phyloP scores from a whole-genome alignment of 2,329 filamentous ascomycete genomes.

The Xylariaceae sp. region DNA sequence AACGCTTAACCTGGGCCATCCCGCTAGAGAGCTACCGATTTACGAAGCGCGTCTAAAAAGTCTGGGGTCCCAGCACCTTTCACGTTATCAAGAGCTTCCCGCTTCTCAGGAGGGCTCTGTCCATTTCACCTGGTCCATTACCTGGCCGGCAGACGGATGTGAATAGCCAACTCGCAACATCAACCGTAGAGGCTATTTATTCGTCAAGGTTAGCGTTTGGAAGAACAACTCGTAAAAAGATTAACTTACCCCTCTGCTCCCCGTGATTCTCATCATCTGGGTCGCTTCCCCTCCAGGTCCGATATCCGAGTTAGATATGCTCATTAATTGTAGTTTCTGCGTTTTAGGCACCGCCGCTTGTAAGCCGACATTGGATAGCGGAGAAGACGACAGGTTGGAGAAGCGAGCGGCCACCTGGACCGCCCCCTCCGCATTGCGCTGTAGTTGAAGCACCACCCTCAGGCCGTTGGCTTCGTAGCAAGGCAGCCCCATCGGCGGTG shows the following conservation, averaged over 20 bases:
- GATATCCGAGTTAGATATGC: slow-evolving; percentile 77
- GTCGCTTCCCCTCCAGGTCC: slow-evolving; percentile 75
- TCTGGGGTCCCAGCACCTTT: too few relatives aligned
- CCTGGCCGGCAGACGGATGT: slow-evolving; percentile 61
- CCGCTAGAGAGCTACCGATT: too few relatives aligned
- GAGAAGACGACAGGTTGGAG: slow-evolving; percentile 63
- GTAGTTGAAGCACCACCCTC: slow-evolving; percentile 72
- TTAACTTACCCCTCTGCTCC: slow-evolving; percentile 81
- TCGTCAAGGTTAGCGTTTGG: slow-evolving; percentile 4
- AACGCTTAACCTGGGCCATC: too few relatives aligned
- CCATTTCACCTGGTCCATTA: slow-evolving; percentile 96
- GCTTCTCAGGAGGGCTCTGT: slow-evolving; percentile 62
- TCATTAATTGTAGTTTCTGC: slow-evolving; percentile 87
- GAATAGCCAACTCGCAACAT: slow-evolving; percentile 79
- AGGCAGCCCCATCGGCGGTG: slow-evolving; percentile 51
- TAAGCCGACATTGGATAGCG: slow-evolving; percentile 70
- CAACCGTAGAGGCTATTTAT: slow-evolving; percentile 67
- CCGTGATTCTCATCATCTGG: slow-evolving; percentile 82
- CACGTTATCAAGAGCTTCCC: too few relatives aligned
- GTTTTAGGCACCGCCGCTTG: slow-evolving; percentile 96
- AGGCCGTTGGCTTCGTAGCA: slow-evolving; percentile 88
- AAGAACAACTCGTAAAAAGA: slow-evolving; percentile 23
- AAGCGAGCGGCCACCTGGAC: slow-evolving; percentile 83
- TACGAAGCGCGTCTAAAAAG: too few relatives aligned
- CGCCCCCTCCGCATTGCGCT: slow-evolving; percentile 71